Conservation (phyloP, 768 basidiomycete genomes). For the Trametopsis cervina region DNA sequence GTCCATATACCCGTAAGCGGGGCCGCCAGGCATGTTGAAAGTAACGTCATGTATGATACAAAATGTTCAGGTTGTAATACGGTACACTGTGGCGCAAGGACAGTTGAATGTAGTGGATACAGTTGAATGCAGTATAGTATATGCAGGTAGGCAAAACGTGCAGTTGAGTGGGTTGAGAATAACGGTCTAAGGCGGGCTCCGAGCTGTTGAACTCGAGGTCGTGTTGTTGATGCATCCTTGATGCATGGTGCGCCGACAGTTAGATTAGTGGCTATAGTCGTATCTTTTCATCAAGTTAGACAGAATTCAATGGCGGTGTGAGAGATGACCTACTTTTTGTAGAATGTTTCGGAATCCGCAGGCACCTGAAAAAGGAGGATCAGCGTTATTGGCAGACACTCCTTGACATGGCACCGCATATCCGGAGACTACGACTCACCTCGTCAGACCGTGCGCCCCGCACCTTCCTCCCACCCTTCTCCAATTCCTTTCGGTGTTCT, state of each 20-base stretch:
- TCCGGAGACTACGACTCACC: slow-evolving; percentile 27
- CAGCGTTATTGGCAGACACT: background rate
- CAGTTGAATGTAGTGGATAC: background rate
- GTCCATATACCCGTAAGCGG: no score
- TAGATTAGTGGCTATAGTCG: slow-evolving; percentile 34
- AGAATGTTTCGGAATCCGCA: slow-evolving; percentile 78
- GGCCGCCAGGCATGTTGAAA: no score
- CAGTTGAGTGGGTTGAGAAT: no score
- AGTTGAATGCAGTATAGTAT: background rate
- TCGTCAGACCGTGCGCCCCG: slow-evolving; percentile 54
- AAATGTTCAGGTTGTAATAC: no score
- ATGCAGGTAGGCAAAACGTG: no score
- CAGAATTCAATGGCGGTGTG: background rate
- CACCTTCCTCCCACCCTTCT: slow-evolving; percentile 49
- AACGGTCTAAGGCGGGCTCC: no score
- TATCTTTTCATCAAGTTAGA: slow-evolving; percentile 30
- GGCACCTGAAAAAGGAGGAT: slow-evolving; percentile 39
- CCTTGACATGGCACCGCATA: background rate
- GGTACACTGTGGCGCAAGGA: background rate
- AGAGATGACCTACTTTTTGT: slow-evolving; percentile 55
- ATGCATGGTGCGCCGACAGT: background rate
- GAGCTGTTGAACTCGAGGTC: background rate
- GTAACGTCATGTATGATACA: no score
- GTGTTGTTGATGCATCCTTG: no score
- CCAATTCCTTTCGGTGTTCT: slow-evolving; percentile 50